These are phyloP conservation scores for Thecaphora thlaspeos DNA, from an alignment of 1,284 basidiomycete genomes.

Conservation along the genomic window DNA sequence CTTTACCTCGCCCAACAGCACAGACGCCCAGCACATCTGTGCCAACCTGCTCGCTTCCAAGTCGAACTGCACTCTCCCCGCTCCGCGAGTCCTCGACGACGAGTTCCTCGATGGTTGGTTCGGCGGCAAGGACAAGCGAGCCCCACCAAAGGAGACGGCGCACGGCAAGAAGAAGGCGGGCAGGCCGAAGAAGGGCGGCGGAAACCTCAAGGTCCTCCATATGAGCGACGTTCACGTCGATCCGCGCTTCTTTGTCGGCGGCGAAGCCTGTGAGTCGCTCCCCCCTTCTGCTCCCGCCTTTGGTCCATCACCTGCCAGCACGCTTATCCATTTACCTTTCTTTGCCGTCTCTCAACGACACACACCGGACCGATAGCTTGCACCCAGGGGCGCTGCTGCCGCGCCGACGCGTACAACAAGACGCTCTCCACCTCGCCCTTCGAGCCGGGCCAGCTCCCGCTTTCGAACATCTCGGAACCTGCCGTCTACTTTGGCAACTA, in stretches of 20 bases:
- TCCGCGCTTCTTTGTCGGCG: slow-evolving; percentile 72
- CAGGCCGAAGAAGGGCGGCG: slow-evolving; percentile 59
- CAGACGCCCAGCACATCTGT: slow-evolving; percentile 51
- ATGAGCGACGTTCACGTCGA: slow-evolving; percentile 77
- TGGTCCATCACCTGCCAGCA: too few relatives aligned
- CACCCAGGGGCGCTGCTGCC: slow-evolving; percentile 71
- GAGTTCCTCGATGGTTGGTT: slow-evolving; percentile 49
- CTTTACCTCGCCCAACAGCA: slow-evolving; percentile 24
- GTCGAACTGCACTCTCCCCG: slow-evolving; percentile 37
- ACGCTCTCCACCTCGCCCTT: slow-evolving; percentile 60
- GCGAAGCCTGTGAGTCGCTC: too few relatives aligned
- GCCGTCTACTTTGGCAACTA: slow-evolving; percentile 55
- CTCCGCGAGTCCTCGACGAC: slow-evolving; percentile 27
- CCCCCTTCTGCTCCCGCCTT: too few relatives aligned
- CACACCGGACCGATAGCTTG: too few relatives aligned
- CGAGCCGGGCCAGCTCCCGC: slow-evolving; percentile 25
- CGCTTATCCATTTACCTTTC: too few relatives aligned
- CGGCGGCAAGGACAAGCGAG: slow-evolving; percentile 11
- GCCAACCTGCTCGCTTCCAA: slow-evolving; percentile 33
- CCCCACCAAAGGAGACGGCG: slow-evolving; percentile 14
- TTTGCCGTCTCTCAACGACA: too few relatives aligned
- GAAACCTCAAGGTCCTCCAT: slow-evolving; percentile 72
- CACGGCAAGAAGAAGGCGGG: slow-evolving; percentile 28
- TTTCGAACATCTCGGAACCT: slow-evolving; percentile 32
- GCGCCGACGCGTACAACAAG: slow-evolving; percentile 64